Evolutionary conservation across 768 basidiomycete species (phyloP).

Genomic region (Lactifluus pinguis): DNA sequence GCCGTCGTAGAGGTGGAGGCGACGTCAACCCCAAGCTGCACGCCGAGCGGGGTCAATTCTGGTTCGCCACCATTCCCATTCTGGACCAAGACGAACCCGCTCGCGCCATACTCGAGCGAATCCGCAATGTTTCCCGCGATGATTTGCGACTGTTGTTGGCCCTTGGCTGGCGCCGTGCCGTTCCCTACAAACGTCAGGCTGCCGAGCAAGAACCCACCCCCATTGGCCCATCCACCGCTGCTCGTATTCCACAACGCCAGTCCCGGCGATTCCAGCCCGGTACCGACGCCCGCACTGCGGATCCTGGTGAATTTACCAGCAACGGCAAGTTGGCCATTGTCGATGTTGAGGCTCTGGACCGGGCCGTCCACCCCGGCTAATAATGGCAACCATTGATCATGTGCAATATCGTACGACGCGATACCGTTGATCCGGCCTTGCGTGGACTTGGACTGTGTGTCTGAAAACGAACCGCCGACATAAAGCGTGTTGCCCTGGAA

Average conservation of each 20-base stretch:
- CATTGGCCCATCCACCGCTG: slow-evolving; percentile 57
- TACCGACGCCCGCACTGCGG: slow-evolving; percentile 29
- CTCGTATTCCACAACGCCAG: slow-evolving; percentile 68
- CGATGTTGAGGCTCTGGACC: slow-evolving; percentile 53
- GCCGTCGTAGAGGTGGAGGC: slow-evolving; percentile 23
- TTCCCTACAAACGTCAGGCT: slow-evolving; percentile 63
- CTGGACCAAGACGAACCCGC: slow-evolving; percentile 70
- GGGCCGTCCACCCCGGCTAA: slow-evolving; percentile 67
- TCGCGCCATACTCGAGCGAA: slow-evolving; percentile 58
- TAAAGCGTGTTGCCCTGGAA: slow-evolving; percentile 57
- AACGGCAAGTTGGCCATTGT: slow-evolving; percentile 46
- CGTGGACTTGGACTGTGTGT: slow-evolving; percentile 48
- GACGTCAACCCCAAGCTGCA: slow-evolving; percentile 41
- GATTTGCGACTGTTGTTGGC: slow-evolving; percentile 40
- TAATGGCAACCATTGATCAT: slow-evolving; percentile 58
- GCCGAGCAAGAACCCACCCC: slow-evolving; percentile 66
- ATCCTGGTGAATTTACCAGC: slow-evolving; percentile 67
- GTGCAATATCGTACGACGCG: slow-evolving; percentile 60
- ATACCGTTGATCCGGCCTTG: slow-evolving; percentile 48
- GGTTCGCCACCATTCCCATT: slow-evolving; percentile 50
- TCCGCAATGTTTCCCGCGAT: slow-evolving; percentile 58
- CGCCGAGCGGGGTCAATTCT: slow-evolving; percentile 48
- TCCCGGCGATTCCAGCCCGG: slow-evolving; percentile 40
- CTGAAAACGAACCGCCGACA: slow-evolving; percentile 83
- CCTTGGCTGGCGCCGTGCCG: slow-evolving; percentile 40